Conservation (phyloP, 2,329 filamentous ascomycete genomes). For the Botryotinia globosa region DNA sequence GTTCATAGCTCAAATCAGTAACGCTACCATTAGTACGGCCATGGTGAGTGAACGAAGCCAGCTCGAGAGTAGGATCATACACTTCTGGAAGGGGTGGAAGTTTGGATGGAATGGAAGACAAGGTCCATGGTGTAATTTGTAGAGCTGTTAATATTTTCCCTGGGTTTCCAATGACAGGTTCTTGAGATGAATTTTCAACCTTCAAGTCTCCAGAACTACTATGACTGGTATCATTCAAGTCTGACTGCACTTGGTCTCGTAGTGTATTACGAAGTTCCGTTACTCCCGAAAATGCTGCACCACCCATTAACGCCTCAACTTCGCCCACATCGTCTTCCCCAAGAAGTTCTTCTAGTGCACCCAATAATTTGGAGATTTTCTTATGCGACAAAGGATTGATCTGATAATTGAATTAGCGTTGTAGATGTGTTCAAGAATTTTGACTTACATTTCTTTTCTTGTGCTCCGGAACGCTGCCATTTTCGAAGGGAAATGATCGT, state of each 20-base stretch:
- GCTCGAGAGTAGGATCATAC: conserved; percentile 56
- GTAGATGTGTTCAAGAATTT: neutral
- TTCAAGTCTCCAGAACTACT: neutral
- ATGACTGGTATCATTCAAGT: neutral
- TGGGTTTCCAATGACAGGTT: neutral
- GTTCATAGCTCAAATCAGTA: conserved; percentile 63
- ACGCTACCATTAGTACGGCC: conserved; percentile 26
- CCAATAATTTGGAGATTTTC: conserved; percentile 32
- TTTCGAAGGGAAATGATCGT: conserved; percentile 10
- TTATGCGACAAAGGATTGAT: conserved; percentile 15
- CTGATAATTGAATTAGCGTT: neutral
- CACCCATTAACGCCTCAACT: conserved; percentile 24
- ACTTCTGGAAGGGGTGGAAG: conserved; percentile 62
- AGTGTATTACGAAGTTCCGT: conserved; percentile 28
- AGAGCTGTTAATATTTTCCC: conserved; percentile 8
- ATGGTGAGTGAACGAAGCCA: conserved; percentile 64
- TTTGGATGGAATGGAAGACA: conserved; percentile 46
- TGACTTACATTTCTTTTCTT: conserved; percentile 10
- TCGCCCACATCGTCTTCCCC: conserved; percentile 27
- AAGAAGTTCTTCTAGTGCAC: conserved; percentile 31
- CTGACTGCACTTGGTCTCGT: conserved; percentile 9
- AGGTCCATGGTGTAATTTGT: conserved; percentile 48
- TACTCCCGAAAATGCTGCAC: conserved; percentile 27
- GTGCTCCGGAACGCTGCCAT: neutral
- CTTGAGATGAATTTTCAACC: neutral